A percentile compares a stretch with the other conserved stretches of the same genome.
Evolutionary conservation across 495 filamentous ascomycete species (phyloP).

Genomic region (Choiromyces venosus): DNA sequence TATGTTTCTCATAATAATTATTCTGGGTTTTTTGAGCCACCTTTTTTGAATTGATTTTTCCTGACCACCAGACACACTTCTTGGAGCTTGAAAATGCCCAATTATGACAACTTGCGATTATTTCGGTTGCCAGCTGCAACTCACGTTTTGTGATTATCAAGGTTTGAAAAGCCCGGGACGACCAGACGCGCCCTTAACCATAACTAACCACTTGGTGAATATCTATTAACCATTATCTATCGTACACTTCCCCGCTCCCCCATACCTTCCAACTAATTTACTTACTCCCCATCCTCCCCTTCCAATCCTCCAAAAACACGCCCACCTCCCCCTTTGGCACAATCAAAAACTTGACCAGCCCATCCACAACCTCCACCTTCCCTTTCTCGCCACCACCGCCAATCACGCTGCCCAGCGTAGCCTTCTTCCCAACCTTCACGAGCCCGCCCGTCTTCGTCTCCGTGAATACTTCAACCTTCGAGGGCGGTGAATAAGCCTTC

Average conservation of each 20-base stretch:
- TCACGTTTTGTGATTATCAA: no score
- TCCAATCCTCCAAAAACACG: conserved; percentile 79
- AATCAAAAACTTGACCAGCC: conserved; percentile 71
- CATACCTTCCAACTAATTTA: not conserved
- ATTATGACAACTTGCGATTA: no score
- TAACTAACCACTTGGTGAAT: no score
- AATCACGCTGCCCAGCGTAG: conserved; percentile 67
- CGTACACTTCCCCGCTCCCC: not conserved
- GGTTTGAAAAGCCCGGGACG: no score
- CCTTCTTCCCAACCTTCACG: conserved; percentile 83
- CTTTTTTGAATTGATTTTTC: no score
- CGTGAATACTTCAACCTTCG: conserved; percentile 78
- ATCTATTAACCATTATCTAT: no score
- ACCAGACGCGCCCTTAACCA: no score
- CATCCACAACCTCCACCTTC: conserved; percentile 84
- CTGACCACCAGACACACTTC: no score
- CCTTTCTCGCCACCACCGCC: conserved; percentile 50
- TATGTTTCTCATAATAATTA: no score
- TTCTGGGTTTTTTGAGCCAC: no score
- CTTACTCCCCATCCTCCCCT: conserved; percentile 52
- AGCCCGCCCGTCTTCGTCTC: conserved; percentile 75
- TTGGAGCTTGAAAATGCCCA: no score
- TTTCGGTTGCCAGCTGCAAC: no score
- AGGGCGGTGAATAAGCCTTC: conserved; percentile 56
- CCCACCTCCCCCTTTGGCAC: conserved; percentile 63